These are phyloP conservation scores for Sphagnum magellanicum DNA, from an alignment of 228 moss, liverwort and hornwort species.

Conservation along the genomic window DNA sequence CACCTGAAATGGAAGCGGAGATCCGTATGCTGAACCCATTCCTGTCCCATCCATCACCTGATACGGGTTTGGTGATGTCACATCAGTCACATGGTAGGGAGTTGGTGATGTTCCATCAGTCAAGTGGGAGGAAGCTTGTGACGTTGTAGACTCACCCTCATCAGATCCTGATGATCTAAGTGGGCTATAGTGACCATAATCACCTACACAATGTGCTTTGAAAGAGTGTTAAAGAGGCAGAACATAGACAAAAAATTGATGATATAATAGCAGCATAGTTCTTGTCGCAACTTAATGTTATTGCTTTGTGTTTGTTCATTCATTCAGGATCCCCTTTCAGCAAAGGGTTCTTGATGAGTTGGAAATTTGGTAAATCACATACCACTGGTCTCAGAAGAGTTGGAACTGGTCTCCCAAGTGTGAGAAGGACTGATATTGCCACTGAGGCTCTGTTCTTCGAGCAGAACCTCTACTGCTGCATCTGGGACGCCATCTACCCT, in stretches of 20 bases:
- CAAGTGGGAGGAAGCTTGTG: slow-evolving; percentile 9
- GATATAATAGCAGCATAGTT: no score
- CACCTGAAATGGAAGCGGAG: no score
- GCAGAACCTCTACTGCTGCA: slow-evolving; percentile 74
- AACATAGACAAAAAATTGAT: no score
- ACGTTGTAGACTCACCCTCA: slow-evolving; percentile 30
- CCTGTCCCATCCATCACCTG: no score
- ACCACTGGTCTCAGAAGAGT: slow-evolving; percentile 25
- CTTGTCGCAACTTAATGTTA: no score
- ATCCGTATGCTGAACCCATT: no score
- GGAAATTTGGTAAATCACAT: background rate
- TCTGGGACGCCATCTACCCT: slow-evolving; percentile 76
- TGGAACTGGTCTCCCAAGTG: slow-evolving; percentile 35
- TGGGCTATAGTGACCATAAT: slow-evolving; percentile 5
- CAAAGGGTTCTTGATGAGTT: no score
- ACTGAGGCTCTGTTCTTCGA: slow-evolving; percentile 47
- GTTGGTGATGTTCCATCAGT: slow-evolving; percentile 19
- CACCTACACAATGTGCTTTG: no score
- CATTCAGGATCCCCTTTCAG: no score
- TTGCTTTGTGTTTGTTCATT: background rate
- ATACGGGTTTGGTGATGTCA: no score
- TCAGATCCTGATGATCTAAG: slow-evolving; percentile 26
- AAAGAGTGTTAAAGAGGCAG: no score
- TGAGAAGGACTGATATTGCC: slow-evolving; percentile 47
- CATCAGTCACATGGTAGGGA: no score